Base-by-base conservation (phyloP, 257 asterid species). In the Vinca minor region DNA sequence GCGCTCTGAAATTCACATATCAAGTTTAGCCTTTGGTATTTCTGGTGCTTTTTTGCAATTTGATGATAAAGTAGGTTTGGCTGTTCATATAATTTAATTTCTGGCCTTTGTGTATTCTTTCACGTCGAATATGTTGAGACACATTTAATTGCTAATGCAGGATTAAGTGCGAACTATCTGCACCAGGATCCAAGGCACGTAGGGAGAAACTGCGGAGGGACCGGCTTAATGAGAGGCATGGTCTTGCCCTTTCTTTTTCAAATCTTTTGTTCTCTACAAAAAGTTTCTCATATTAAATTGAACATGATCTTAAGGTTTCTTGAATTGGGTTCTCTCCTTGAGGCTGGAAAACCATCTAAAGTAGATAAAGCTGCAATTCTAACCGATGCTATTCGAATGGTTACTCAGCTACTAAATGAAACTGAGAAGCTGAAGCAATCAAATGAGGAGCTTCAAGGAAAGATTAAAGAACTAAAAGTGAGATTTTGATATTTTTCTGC, bases 311-410 rank as follows among this genome's bases (percentile, higher is more conserved):
- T 48, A 61, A 91, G 97, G 87, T 91, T 85, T 74, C 57, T 79
- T 75, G 96, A 91, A 69, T 76, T 86, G 79, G 86, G 83, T 54
- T 83, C 93, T 77, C 83, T 91, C 66, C 95, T 91, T 76, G 96
- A 88, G 81, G 93, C 98, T 15, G 96, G 95, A 59, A 84, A 82
- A 77, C 94, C 95, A 66, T 92, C 91, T 29, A 88, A 91, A 79
- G 79, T 94, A 34, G 98, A 91, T 68, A 88, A 88, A 80, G 79
- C 95, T 75, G 91, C 91, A 59, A 78, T 88, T 71, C 78, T 91
- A 77, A 84, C 78, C 28, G 98, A 88, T 70, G 95, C 98, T 50
- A 84, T 85, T 56, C 95, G 90, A 36, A 80, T 91, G 81, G 93
- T 91, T 39, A 78, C 88, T 77, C 95, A 86, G 69, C 84, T 91